Conservation (phyloP, 1,284 basidiomycete genomes). For the Trametes versicolor region DNA sequence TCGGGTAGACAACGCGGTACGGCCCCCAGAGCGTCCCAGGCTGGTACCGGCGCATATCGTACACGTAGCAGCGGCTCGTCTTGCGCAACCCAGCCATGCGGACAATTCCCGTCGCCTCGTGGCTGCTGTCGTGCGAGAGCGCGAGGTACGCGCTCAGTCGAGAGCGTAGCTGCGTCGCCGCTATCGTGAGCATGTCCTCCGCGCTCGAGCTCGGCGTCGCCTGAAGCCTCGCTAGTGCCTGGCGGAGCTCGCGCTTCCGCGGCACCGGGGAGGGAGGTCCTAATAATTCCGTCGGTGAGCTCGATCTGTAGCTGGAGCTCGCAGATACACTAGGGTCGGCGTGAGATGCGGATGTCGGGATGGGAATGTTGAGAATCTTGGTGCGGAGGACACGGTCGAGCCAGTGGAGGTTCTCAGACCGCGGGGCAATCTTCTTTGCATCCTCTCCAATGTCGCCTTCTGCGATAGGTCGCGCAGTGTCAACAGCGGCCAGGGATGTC, state of each 20-base stretch:
- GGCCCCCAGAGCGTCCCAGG: constrained; percentile 65
- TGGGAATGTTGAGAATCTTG: constrained; percentile 18
- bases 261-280: background rate
- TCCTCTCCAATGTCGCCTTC: constrained; percentile 8
- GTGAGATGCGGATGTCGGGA: background rate
- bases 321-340: background rate
- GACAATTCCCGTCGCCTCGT: constrained; percentile 38
- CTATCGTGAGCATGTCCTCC: background rate
- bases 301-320: background rate
- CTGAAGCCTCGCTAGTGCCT: background rate
- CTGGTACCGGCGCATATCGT: constrained; percentile 69
- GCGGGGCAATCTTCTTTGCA: constrained; percentile 4
- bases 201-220: background rate
- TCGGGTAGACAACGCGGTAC: constrained; percentile 43
- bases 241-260: constrained; percentile 1
- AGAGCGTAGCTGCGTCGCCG: constrained; percentile 34
- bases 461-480: constrained; percentile 48
- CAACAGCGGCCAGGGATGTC: constrained; percentile 54
- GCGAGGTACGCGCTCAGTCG: constrained; percentile 54
- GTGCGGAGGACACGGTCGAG: constrained; percentile 34
- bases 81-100: constrained; percentile 52
- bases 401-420: constrained; percentile 37
- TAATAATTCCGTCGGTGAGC: background rate
- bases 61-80: constrained; percentile 63
- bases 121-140: constrained; percentile 48